These are phyloP conservation scores for Echeveria elegans DNA, from an alignment of 164 flowering plant species.

Conservation along the genomic window DNA sequence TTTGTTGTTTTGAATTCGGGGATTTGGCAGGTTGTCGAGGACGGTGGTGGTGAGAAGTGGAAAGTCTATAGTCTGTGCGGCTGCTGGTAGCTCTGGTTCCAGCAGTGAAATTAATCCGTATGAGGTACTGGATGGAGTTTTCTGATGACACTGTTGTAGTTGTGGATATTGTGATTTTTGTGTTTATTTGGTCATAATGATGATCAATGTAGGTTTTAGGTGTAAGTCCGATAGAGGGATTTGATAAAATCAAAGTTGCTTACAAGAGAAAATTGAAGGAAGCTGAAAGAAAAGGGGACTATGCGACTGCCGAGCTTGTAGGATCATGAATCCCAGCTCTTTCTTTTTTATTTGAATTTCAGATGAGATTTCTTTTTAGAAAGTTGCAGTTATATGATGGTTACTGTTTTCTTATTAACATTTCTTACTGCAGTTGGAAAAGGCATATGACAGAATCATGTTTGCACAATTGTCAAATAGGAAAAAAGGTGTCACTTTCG, in stretches of 20 bases:
- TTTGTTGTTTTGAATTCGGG: no score
- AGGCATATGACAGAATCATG: conserved; percentile 92
- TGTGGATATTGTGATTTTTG: not conserved
- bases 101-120: conserved; percentile 64
- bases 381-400: not conserved
- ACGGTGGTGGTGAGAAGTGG: conserved; percentile 8
- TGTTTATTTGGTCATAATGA: not conserved
- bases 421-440: conserved; percentile 54
- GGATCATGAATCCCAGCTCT: conserved; percentile 12
- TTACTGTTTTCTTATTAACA: not conserved
- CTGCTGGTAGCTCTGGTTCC: conserved; percentile 65
- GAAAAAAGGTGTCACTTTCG: conserved; percentile 80
- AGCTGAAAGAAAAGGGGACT: conserved; percentile 82
- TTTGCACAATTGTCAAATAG: conserved; percentile 68
- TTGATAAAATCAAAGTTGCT: conserved; percentile 61
- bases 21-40: no score
- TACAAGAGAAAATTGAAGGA: conserved; percentile 69
- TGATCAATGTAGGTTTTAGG: conserved; percentile 54
- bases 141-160: no score
- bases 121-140: conserved; percentile 69
- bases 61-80: conserved; percentile 35
- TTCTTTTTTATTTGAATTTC: not conserved
- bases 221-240: conserved; percentile 73
- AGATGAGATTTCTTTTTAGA: not conserved
- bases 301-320: conserved; percentile 55